phyloP scores from a whole-genome alignment of 1,139 yeast genomes.

The Yamadazyma oceani region DNA sequence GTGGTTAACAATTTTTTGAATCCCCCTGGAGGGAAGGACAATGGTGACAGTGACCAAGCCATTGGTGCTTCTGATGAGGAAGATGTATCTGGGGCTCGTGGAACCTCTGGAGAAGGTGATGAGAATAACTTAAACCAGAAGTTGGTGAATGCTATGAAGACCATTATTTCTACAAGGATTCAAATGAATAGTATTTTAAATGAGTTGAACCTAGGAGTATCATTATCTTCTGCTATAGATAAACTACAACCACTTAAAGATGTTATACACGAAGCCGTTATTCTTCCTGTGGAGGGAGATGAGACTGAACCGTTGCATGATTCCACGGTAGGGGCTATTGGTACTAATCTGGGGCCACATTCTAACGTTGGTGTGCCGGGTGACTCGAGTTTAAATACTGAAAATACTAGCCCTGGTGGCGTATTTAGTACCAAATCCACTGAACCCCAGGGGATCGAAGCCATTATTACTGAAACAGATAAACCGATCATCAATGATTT shows the following conservation, averaged over 20 bases:
- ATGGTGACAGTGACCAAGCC: no score
- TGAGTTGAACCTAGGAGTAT: conserved; percentile 53
- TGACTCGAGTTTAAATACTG: no score
- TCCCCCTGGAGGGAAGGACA: not conserved
- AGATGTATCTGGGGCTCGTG: no score
- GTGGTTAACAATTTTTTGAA: conserved; percentile 10
- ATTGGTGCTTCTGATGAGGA: no score
- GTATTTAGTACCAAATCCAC: conserved; percentile 21
- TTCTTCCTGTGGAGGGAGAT: conserved; percentile 50
- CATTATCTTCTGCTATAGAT: conserved; percentile 54
- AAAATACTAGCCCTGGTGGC: no score
- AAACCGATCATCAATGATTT: conserved; percentile 53
- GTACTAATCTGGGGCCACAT: no score
- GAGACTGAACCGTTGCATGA: conserved; percentile 6
- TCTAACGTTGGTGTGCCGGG: no score
- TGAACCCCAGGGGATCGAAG: conserved; percentile 58
- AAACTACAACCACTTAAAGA: conserved; percentile 57
- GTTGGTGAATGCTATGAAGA: conserved; percentile 17
- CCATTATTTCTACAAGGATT: conserved; percentile 41
- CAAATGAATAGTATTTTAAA: conserved; percentile 51
- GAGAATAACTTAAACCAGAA: conserved; percentile 3
- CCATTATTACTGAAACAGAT: conserved; percentile 43
- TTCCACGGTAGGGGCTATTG: conserved; percentile 7
- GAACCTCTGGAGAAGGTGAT: not conserved
- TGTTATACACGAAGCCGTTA: conserved; percentile 47